Conservation (phyloP, 768 basidiomycete species). For the Inosperma sp. region DNA sequence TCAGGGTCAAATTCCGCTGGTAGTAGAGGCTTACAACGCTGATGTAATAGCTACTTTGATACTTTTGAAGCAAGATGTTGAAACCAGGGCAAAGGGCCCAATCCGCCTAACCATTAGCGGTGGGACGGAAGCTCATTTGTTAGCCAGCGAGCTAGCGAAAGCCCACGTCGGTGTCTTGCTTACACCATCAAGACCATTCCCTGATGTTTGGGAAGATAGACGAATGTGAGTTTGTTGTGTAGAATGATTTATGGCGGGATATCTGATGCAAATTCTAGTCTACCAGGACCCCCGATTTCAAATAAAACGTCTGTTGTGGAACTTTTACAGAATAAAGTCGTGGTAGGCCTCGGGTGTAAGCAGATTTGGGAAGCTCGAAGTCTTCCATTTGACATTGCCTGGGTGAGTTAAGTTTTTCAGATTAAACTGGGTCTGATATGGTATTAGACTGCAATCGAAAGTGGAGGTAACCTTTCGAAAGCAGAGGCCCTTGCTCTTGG, state of each 20-base stretch:
- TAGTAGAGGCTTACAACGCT: slow-evolving; percentile 69
- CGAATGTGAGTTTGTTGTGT: slow-evolving; percentile 46
- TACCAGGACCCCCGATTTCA: slow-evolving; percentile 73
- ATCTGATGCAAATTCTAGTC: slow-evolving; percentile 23
- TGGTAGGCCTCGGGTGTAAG: slow-evolving; percentile 59
- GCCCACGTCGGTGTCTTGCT: slow-evolving; percentile 46
- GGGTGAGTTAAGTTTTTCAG: slow-evolving; percentile 49
- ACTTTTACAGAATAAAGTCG: slow-evolving; percentile 65
- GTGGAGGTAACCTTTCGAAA: slow-evolving; percentile 36
- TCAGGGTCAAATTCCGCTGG: slow-evolving; percentile 68
- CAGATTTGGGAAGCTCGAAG: slow-evolving; percentile 73
- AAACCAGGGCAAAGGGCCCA: slow-evolving; percentile 36
- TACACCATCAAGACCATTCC: slow-evolving; percentile 63
- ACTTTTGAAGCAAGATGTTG: slow-evolving; percentile 60
- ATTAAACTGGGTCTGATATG: neutral
- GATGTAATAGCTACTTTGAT: slow-evolving; percentile 81
- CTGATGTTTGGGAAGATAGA: slow-evolving; percentile 62
- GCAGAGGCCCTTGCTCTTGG: slow-evolving; percentile 44
- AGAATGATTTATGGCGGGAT: neutral
- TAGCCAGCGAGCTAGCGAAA: slow-evolving; percentile 62
- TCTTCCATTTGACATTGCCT: slow-evolving; percentile 74
- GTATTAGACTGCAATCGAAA: slow-evolving; percentile 41
- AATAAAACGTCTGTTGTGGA: slow-evolving; percentile 48
- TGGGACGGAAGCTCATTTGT: slow-evolving; percentile 59
- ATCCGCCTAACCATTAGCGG: slow-evolving; percentile 62